phyloP scores from a whole-genome alignment of 2,329 filamentous ascomycete genomes.

The Cercospora sp. region DNA sequence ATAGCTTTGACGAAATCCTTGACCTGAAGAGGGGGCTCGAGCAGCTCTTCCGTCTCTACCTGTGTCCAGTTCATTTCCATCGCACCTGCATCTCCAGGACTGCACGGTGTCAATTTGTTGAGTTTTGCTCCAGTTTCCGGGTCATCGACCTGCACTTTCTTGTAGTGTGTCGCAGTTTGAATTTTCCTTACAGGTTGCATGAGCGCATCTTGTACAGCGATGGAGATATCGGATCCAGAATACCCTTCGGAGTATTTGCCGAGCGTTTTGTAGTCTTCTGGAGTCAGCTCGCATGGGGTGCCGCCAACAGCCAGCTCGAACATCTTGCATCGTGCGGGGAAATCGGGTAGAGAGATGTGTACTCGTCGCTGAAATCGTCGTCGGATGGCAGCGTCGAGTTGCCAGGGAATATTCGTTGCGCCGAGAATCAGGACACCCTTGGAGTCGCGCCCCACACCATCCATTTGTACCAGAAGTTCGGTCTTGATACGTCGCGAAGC shows the following conservation, averaged over 20 bases:
- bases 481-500: constrained; percentile 97
- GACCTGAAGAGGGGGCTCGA: constrained; percentile 80
- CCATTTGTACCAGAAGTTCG: constrained; percentile 97
- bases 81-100: constrained; percentile 81
- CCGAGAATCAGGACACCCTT: constrained; percentile 92
- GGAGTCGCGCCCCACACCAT: constrained; percentile 94
- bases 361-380: constrained; percentile 94
- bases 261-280: constrained; percentile 75
- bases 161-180: constrained; percentile 96
- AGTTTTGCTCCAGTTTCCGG: constrained; percentile 39
- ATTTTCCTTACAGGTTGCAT: constrained; percentile 99
- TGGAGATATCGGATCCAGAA: constrained; percentile 92
- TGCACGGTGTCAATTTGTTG: constrained; percentile 79
- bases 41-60: constrained; percentile 76
- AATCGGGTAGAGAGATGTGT: constrained; percentile 89
- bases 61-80: constrained; percentile 93
- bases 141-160: constrained; percentile 70
- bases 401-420: constrained; percentile 98
- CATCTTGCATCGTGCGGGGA: constrained; percentile 85
- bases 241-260: constrained; percentile 87
- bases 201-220: constrained; percentile 90
- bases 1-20: constrained; percentile 95
- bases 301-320: constrained; percentile 93
- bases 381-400: constrained; percentile 92
- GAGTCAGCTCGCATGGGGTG: constrained; percentile 80